Evolutionary conservation across 2,329 filamentous ascomycete genomes (phyloP).

Genomic region (Thielaviopsis punctulata): DNA sequence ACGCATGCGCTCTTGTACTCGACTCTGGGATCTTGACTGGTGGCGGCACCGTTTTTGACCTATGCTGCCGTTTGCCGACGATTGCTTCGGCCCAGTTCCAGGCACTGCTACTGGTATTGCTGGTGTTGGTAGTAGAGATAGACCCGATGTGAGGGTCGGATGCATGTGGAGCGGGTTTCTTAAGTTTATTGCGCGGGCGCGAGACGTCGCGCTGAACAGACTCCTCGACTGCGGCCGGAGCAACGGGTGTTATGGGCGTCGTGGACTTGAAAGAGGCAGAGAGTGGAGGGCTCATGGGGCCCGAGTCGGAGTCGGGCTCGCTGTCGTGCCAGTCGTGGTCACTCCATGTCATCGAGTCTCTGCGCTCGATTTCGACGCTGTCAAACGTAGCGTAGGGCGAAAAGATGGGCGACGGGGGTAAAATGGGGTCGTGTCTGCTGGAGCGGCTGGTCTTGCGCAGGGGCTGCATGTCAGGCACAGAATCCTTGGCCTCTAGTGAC

Average conservation of each 20-base stretch:
- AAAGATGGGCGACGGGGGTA: background rate
- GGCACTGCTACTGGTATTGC: slow-evolving; percentile 12
- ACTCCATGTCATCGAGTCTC: slow-evolving; percentile 47
- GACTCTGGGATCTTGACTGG: background rate
- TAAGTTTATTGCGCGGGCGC: background rate
- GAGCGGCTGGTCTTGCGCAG: slow-evolving; percentile 2
- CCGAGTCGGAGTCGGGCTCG: slow-evolving; percentile 26
- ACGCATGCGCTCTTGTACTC: background rate
- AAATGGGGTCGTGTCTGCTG: background rate
- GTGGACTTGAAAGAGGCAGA: slow-evolving; percentile 1
- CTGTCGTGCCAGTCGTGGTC: slow-evolving; percentile 46
- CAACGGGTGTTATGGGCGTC: background rate
- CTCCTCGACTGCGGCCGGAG: background rate
- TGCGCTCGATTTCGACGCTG: slow-evolving; percentile 15
- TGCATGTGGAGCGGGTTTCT: background rate
- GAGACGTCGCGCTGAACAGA: background rate
- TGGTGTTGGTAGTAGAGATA: background rate
- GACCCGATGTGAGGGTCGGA: background rate
- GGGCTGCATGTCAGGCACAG: slow-evolving; percentile 16
- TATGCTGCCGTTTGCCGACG: slow-evolving; percentile 23
- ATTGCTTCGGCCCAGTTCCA: slow-evolving; percentile 41
- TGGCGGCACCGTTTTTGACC: background rate
- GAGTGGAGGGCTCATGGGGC: slow-evolving; percentile 6
- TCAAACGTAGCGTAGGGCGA: background rate
- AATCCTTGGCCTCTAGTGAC: slow-evolving; percentile 10